Percentiles rank a stretch among this genome's conserved stretches.
These are phyloP conservation scores for Cyberlindnera suaveolens DNA, from an alignment of 805 yeast species.

Conservation along the genomic window DNA sequence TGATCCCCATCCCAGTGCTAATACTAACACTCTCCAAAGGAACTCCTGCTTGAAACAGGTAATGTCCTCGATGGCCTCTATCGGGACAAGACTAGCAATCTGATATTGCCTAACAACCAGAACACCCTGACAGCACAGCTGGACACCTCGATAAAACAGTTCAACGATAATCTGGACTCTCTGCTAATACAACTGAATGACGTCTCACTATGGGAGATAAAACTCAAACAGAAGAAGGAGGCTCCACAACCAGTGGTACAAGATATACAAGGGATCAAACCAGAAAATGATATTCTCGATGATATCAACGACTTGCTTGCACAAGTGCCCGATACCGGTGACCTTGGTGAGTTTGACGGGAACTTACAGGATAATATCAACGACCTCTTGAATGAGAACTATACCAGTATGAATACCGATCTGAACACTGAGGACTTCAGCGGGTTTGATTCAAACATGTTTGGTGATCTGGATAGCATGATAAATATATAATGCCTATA, in stretches of 20 bases:
- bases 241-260: conserved; percentile 12
- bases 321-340: conserved; percentile 26
- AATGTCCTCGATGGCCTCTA: conserved; percentile 18
- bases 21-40: conserved; percentile 10
- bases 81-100: conserved; percentile 17
- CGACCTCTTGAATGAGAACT: conserved; percentile 18
- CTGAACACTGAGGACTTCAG: not conserved
- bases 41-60: conserved; percentile 19
- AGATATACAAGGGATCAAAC: conserved; percentile 1
- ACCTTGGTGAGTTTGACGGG: conserved; percentile 19
- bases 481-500: conserved; percentile 10
- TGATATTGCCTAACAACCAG: conserved; percentile 18
- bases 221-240: conserved; percentile 11
- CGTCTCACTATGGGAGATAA: conserved; percentile 14
- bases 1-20: not conserved
- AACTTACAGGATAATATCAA: conserved; percentile 14
- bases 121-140: conserved; percentile 4
- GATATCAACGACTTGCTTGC: conserved; percentile 24
- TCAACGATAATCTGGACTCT: conserved; percentile 18
- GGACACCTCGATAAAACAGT: conserved; percentile 12
- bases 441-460: conserved; percentile 14
- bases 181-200: conserved; percentile 21
- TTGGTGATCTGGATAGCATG: conserved; percentile 23
- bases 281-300: conserved; percentile 16
- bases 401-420: not conserved